Evolutionary conservation across 495 filamentous ascomycete species (phyloP).

Genomic region (Aspergillus baeticus): DNA sequence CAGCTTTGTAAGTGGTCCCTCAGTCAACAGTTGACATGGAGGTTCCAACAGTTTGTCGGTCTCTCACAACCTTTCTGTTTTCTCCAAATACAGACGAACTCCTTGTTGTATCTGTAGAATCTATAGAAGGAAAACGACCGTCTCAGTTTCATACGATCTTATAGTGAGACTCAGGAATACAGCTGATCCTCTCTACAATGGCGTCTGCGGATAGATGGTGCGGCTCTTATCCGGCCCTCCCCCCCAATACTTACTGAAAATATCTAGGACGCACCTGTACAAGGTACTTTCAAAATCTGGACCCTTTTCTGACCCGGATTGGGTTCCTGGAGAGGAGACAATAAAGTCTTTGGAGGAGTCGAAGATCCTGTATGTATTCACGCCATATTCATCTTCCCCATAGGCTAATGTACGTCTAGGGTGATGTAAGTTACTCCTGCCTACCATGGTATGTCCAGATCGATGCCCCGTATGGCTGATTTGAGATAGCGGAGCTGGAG

Average conservation of each 20-base stretch:
- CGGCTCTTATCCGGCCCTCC: slow-evolving; percentile 8
- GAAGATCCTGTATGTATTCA: slow-evolving; percentile 65
- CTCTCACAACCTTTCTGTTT: background rate
- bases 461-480: slow-evolving; percentile 9
- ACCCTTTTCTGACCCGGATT: slow-evolving; percentile 74
- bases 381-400: background rate
- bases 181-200: slow-evolving; percentile 11
- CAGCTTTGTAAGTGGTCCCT: slow-evolving; percentile 11
- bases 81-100: background rate
- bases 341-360: slow-evolving; percentile 59
- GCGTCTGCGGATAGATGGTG: slow-evolving; percentile 23
- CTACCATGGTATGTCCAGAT: background rate
- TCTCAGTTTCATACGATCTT: too few relatives aligned
- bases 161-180: background rate
- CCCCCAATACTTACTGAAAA: slow-evolving; percentile 6
- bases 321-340: slow-evolving; percentile 58
- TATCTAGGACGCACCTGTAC: slow-evolving; percentile 74
- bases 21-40: slow-evolving; percentile 12
- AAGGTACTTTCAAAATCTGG: slow-evolving; percentile 71
- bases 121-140: too few relatives aligned
- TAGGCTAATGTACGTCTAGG: slow-evolving; percentile 27
- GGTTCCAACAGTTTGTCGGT: slow-evolving; percentile 8
- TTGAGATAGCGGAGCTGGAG: slow-evolving; percentile 78
- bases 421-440: slow-evolving; percentile 32
- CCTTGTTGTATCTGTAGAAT: background rate